phyloP scores from a whole-genome alignment of 1,284 basidiomycete genomes.

The Rhizoctonia solani region DNA sequence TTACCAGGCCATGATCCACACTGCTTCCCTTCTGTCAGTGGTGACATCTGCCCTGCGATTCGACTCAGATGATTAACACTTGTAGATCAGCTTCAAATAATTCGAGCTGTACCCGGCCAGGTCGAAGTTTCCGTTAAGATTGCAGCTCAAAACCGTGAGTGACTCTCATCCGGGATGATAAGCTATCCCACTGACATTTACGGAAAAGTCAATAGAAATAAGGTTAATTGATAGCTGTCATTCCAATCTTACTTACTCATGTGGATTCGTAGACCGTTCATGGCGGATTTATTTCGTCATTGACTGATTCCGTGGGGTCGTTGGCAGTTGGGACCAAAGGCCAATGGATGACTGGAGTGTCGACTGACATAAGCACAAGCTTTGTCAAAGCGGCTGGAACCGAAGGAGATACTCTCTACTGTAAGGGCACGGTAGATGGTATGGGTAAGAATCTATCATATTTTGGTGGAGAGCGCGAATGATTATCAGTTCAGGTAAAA shows the following conservation, averaged over 20 bases:
- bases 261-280: slow-evolving; percentile 61
- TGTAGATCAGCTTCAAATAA: slow-evolving; percentile 59
- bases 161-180: not conserved
- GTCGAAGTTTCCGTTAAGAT: slow-evolving; percentile 70
- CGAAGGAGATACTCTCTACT: slow-evolving; percentile 64
- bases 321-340: slow-evolving; percentile 82
- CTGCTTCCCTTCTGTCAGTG: slow-evolving; percentile 78
- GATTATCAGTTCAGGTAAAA: slow-evolving; percentile 60
- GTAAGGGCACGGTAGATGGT: slow-evolving; percentile 63
- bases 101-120: slow-evolving; percentile 63
- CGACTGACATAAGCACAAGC: slow-evolving; percentile 83
- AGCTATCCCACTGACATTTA: not conserved
- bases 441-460: slow-evolving; percentile 56
- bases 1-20: slow-evolving; percentile 69
- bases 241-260: not conserved
- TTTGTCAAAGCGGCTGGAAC: slow-evolving; percentile 75
- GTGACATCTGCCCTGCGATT: slow-evolving; percentile 37
- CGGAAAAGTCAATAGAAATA: slow-evolving; percentile 74
- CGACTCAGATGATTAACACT: slow-evolving; percentile 12
- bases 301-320: slow-evolving; percentile 85
- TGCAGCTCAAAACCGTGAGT: slow-evolving; percentile 70
- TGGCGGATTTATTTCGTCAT: slow-evolving; percentile 80
- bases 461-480: slow-evolving; percentile 27
- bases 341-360: slow-evolving; percentile 83
- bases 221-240: slow-evolving; percentile 52